Base-by-base conservation (phyloP, 2,329 filamentous ascomycete species). In the Stemphylium beticola region DNA sequence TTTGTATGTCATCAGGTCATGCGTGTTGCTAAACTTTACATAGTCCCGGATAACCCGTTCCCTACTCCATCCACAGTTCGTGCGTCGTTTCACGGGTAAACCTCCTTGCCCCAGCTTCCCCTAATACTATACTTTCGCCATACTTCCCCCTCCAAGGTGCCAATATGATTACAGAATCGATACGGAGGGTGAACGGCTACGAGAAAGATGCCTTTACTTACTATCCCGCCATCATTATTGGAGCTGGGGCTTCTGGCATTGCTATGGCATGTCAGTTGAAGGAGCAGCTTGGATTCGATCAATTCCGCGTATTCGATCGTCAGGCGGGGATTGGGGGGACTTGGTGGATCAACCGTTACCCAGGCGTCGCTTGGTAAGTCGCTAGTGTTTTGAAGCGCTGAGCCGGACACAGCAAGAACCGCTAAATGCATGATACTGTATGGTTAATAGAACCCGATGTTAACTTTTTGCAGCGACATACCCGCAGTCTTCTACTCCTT, bases 261-360 rank as follows among this genome's bases (percentile, higher is more conserved):
- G 84, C 83, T 2, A 81, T 87, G 65, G 86, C 82, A 7, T 85
- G 83, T 37, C 81, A 82, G 20, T 69, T 89, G 46, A 83, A 85
- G 62, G 75, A 83, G 15, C 80, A 81, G 69, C 79, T 87, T 37
- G 80, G 79, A 26, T 85, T 85, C 49, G 80, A 82, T 57, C 84
- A 87, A 55, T 81, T 88, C 61, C 76, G 77, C 24, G 79, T 89
- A 65, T 88, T 87, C 55, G 87, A 89, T 20, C 77, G 82, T 11
- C 77, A 85, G 56, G 73, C 77, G 4, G 80, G 81, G 3, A 77
- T 87, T 38, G 86, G 86, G 29, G 87, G 87, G 7, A 88, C 86
- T 1, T 89, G 87, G 87, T 81, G 80, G 71, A 81, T 81, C 39
- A 89, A 88, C 67, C 76, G 79, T 29, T 89, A 89, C 69, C 86